These are phyloP conservation scores for Huiozyma naganishii DNA, from an alignment of 805 yeast genomes.

Conservation along the genomic window DNA sequence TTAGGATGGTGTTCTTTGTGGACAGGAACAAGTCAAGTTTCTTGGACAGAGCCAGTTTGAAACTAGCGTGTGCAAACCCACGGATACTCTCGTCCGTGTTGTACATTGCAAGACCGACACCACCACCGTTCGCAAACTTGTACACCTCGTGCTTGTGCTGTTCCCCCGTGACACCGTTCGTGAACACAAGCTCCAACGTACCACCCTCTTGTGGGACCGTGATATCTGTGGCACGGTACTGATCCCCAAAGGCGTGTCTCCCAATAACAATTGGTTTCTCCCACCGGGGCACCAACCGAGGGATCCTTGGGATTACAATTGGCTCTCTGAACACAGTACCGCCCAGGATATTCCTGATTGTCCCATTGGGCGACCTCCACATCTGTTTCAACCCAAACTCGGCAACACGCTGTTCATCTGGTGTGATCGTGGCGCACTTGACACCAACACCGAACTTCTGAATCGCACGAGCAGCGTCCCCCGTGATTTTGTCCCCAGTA, in stretches of 20 bases:
- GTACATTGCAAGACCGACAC: conserved; percentile 77
- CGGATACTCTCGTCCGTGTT: conserved; percentile 68
- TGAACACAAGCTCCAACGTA: conserved; percentile 51
- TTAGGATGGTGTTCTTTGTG: conserved; percentile 72
- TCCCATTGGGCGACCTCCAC: conserved; percentile 85
- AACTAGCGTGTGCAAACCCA: conserved; percentile 73
- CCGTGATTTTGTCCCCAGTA: conserved; percentile 64
- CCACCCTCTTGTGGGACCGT: conserved; percentile 49
- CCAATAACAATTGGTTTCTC: conserved; percentile 75
- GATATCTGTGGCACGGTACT: conserved; percentile 70
- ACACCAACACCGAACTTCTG: conserved; percentile 68
- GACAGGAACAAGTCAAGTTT: conserved; percentile 56
- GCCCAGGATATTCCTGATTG: conserved; percentile 68
- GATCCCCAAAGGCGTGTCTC: conserved; percentile 80
- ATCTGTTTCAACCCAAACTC: conserved; percentile 65
- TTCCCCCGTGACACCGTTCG: conserved; percentile 43
- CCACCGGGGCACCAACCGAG: conserved; percentile 72
- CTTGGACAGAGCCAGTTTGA: conserved; percentile 58
- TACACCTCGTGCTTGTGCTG: conserved; percentile 34
- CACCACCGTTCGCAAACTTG: conserved; percentile 41
- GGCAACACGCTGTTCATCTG: conserved; percentile 69
- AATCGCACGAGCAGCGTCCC: conserved; percentile 70
- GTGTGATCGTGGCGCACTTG: conserved; percentile 80
- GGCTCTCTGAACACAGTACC: conserved; percentile 84
- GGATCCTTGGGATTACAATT: conserved; percentile 66